Evolutionary conservation across 2,329 filamentous ascomycete genomes (phyloP), one percentile per base, ranked within the genome.

Genomic region (Fusarium camptoceras): DNA sequence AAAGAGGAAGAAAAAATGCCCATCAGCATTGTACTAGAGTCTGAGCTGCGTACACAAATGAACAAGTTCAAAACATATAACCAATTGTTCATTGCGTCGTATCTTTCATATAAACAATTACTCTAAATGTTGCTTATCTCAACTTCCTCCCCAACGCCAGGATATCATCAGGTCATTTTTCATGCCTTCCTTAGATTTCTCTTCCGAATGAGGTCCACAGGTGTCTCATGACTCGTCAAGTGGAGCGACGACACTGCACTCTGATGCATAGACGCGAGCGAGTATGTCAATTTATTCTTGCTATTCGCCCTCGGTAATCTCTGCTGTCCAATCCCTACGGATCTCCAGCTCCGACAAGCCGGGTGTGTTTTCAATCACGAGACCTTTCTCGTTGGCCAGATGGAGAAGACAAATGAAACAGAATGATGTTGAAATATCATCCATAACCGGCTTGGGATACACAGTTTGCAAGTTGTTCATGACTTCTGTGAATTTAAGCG

Each of bases 341-440:
- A 91, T 91, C 50, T 85, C 83, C 65, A 91, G 80, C 75, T 91
- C 89, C 55, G 82, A 83, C 58, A 91, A 80, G 49, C 85, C 87
- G 43, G 83, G 81, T 14, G 86, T 86, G 73, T 88, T 88, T 71
- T 92, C 87, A 67, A 98, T 92, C 25, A 92, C 85, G 41, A 98
- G 83, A 0, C 94, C 94, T 82, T 97, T 95, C 78, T 98, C 94
- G 81, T 98, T 98, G 64, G 94, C 94, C 75, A 98, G 79, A 81
- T 98, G 94, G 70, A 98, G 83, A 61, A 97, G 82, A 75, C 93
- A 97, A 76, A 99, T 99, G 82, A 98, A 99, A 79, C 96, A 97
- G 81, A 83, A 91, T 68, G 88, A 97, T 0, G 96, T 99, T 37
- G 94, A 97, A 76, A 99, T 98, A 80, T 99, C 96, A 65, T 92